Percentiles rank a stretch among this genome's conserved stretches.
Evolutionary conservation across 2,329 filamentous ascomycete genomes (phyloP).

Genomic region (Hyphodiscus sp.): DNA sequence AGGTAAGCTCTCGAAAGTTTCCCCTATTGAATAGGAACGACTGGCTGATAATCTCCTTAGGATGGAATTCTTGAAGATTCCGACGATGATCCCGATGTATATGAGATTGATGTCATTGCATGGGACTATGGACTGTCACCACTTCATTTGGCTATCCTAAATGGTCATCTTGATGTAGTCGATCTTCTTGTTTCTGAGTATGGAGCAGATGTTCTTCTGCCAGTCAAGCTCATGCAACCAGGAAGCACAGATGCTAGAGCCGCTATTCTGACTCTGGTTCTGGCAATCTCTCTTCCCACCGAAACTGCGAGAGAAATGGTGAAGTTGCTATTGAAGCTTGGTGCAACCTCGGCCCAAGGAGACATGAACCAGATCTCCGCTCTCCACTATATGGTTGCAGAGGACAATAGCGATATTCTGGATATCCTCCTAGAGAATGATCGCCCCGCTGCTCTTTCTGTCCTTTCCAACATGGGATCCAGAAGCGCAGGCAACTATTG

Average conservation of each 20-base stretch:
- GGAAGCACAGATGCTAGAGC: conserved; percentile 37
- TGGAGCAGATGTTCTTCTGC: conserved; percentile 69
- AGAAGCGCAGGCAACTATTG: conserved; percentile 26
- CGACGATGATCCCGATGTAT: conserved; percentile 68
- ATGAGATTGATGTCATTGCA: conserved; percentile 68
- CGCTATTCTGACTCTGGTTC: conserved; percentile 62
- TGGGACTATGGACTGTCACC: conserved; percentile 74
- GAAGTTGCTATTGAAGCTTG: conserved; percentile 57
- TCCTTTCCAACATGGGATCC: conserved; percentile 59
- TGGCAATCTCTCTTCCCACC: conserved; percentile 58
- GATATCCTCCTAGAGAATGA: conserved; percentile 50
- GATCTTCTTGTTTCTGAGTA: conserved; percentile 64
- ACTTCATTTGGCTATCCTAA: conserved; percentile 71
- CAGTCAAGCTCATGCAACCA: conserved; percentile 49
- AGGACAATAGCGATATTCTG: conserved; percentile 41
- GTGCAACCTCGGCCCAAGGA: conserved; percentile 67
- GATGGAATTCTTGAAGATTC: conserved; percentile 47
- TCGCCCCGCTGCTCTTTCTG: conserved; percentile 51
- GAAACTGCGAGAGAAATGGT: conserved; percentile 61
- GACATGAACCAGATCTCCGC: conserved; percentile 59
- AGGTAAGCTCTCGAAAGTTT: conserved; percentile 53
- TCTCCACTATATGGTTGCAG: conserved; percentile 57
- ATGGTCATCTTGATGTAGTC: conserved; percentile 64
- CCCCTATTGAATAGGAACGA: conserved; percentile 6
- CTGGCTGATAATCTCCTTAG: conserved; percentile 32